A percentile compares a stretch with the other conserved stretches of the same genome.
phyloP scores from a whole-genome alignment of 495 filamentous ascomycete genomes.

The Aspergillus cristatus region DNA sequence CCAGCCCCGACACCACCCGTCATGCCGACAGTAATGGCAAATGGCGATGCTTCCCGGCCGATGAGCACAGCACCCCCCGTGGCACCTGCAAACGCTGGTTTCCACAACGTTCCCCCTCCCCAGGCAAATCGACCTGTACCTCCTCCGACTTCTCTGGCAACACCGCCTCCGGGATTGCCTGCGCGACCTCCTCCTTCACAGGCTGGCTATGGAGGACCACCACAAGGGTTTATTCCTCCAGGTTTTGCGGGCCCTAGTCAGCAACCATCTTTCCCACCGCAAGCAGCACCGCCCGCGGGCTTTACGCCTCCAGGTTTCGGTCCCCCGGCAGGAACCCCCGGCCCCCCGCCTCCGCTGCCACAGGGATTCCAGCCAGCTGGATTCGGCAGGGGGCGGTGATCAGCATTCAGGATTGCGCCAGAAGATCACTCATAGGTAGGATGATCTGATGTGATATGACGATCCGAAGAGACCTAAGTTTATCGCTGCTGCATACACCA shows the following conservation, averaged over 20 bases:
- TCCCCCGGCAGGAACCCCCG: slow-evolving; percentile 24
- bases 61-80: slow-evolving; percentile 27
- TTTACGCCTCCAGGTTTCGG: slow-evolving; percentile 47
- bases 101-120: slow-evolving; percentile 31
- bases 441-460: slow-evolving; percentile 4
- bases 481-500: background rate
- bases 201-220: slow-evolving; percentile 68
- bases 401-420: background rate
- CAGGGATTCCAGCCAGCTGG: slow-evolving; percentile 43
- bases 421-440: background rate
- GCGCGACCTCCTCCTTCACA: slow-evolving; percentile 72
- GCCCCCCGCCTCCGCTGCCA: slow-evolving; percentile 33
- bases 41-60: slow-evolving; percentile 35
- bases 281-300: slow-evolving; percentile 45
- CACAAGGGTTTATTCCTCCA: slow-evolving; percentile 56
- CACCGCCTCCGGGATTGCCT: slow-evolving; percentile 69
- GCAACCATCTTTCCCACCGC: slow-evolving; percentile 27
- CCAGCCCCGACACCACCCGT: slow-evolving; percentile 31
- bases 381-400: slow-evolving; percentile 37
- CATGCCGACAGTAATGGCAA: slow-evolving; percentile 46
- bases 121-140: slow-evolving; percentile 30
- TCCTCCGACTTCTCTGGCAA: slow-evolving; percentile 40
- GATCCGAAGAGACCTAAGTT: slow-evolving; percentile 1
- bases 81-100: slow-evolving; percentile 24
- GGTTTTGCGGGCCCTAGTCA: slow-evolving; percentile 41